Evolutionary conservation across 1,284 basidiomycete species (phyloP), one percentile per base, ranked within the genome.

Genomic region (Rhodotorula sp.): DNA sequence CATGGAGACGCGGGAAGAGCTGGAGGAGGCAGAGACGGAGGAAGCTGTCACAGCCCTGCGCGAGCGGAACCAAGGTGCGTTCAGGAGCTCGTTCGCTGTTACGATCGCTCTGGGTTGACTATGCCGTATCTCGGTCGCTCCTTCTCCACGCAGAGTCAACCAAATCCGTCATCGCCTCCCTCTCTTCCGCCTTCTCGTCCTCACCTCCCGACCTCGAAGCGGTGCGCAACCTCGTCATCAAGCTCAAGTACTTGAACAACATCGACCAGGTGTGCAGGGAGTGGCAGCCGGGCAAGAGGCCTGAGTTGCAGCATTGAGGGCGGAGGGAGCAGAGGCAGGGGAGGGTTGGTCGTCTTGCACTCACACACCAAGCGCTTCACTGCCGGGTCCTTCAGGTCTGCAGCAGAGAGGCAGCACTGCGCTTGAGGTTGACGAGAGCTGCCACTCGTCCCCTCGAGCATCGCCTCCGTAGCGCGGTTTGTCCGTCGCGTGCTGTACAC

Each of bases 1-100:
- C 55, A 88, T 96, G 85, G 88, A 92, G 75, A 85, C 84, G n/a
- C 81, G 91, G 56, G 92, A 95, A 80, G 83, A 84, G 53, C 84
- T 97, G 34, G 91, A 93, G 69, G 85, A 86, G 47, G 87, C 90
- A 1, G 70, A 78, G 20, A 79, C 79, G 2, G 81, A 82, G 20
- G 83, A 86, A 37, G 81, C 84, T 30, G 84, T 92, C 3, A 82
- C 84, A 24, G 70, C 71, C 10, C 81, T 94, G 40, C 79, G 84
- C 37, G 80, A 82, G 7, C 80, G 81, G 22, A 93, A 91, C 79
- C 78, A 85, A 62, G 85, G 91, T 89, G 67, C 67, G 87, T 82
- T 20, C 8, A 5, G n/a, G 50, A 30, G 13, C 2, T 22, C 6
- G 10, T 6, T 40, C 34, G 24, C 13, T 24, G 10, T 40, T 18